Conservation (phyloP, 768 basidiomycete species). For the Boletus pseudo-olivaceus region DNA sequence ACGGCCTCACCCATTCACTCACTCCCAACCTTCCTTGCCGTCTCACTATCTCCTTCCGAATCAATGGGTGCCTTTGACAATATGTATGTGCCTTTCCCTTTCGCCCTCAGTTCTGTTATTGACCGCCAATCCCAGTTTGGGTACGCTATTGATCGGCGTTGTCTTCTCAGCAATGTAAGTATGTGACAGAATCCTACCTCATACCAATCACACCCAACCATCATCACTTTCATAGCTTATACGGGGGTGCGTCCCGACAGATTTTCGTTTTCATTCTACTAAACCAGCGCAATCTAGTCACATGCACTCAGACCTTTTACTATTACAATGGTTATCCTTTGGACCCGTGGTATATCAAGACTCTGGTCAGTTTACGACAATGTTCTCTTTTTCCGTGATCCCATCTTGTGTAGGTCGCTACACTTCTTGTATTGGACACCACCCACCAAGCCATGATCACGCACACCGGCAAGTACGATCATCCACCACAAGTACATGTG, state of each 20-base stretch:
- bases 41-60: not conserved
- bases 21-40: not conserved
- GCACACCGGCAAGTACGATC: constrained; percentile 42
- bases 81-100: constrained; percentile 30
- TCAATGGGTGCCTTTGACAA: constrained; percentile 30
- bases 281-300: constrained; percentile 37
- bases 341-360: constrained; percentile 50
- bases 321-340: constrained; percentile 48
- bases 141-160: constrained; percentile 53
- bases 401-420: constrained; percentile 40
- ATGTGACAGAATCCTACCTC: not conserved
- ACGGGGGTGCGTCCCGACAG: constrained; percentile 40
- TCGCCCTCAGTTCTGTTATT: not conserved
- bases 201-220: not conserved
- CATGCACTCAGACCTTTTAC: constrained; percentile 54
- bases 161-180: constrained; percentile 51
- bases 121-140: constrained; percentile 35
- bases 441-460: constrained; percentile 56
- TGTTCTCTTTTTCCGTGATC: not conserved
- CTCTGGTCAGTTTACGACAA: constrained; percentile 36
- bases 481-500: too few relatives aligned
- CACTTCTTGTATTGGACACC: constrained; percentile 51
- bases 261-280: constrained; percentile 1
- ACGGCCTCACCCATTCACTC: not conserved
- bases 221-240: constrained; percentile 35